These are phyloP conservation scores for Ganoderma resinaceum DNA, from an alignment of 1,284 basidiomycete genomes.

Conservation along the genomic window DNA sequence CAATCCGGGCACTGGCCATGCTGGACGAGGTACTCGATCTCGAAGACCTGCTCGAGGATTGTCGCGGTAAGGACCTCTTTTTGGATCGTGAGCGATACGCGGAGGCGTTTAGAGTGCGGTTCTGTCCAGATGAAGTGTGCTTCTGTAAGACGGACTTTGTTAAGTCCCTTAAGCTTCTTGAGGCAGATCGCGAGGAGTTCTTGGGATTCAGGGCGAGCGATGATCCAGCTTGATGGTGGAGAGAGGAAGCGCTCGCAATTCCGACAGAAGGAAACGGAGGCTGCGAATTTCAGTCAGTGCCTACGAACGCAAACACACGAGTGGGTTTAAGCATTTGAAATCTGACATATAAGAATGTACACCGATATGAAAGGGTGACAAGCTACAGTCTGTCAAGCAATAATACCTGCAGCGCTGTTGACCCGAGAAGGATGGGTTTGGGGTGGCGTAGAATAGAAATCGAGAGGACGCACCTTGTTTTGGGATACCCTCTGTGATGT, in stretches of 20 bases:
- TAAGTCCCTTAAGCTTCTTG: conserved; percentile 93
- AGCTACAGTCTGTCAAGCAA: not conserved
- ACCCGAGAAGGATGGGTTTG: not conserved
- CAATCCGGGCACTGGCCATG: conserved; percentile 97
- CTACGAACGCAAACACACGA: not conserved
- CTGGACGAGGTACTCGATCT: conserved; percentile 96
- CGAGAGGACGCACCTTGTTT: conserved; percentile 76
- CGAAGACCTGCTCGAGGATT: conserved; percentile 97
- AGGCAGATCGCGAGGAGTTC: conserved; percentile 92
- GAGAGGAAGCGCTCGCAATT: conserved; percentile 97
- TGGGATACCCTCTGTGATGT: conserved; percentile 98
- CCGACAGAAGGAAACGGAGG: conserved; percentile 92
- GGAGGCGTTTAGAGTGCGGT: conserved; percentile 93
- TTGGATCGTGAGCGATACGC: conserved; percentile 96
- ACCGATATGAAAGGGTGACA: not conserved
- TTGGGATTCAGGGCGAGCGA: conserved; percentile 89
- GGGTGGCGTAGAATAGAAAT: not conserved
- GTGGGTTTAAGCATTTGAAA: no score
- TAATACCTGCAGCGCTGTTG: not conserved
- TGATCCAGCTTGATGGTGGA: conserved; percentile 89
- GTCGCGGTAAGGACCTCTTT: conserved; percentile 97
- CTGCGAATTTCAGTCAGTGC: conserved; percentile 44
- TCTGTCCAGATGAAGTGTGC: conserved; percentile 99
- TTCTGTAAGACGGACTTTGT: conserved; percentile 95
- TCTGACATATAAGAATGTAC: no score